Evolutionary conservation across 2,329 filamentous ascomycete genomes (phyloP), one percentile per base, ranked within the genome.

Genomic region (Chrysoporthe puriensis): DNA sequence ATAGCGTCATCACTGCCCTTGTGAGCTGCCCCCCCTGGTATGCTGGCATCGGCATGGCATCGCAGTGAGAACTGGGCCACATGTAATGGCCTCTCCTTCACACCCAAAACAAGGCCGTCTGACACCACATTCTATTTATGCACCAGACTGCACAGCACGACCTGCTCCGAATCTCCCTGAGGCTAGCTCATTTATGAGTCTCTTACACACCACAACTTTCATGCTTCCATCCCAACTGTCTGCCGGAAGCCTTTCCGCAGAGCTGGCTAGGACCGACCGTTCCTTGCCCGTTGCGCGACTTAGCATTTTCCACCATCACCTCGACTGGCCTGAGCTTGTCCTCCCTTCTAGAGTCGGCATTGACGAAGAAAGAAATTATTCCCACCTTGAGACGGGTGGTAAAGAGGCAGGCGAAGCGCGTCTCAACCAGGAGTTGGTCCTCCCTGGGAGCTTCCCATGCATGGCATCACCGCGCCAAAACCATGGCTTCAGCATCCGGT

Each of bases 401-500:
- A 34, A 63, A 42, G 18, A 67, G 62, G 57, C 64, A 64, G 46
- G 66, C 62, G 48, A 62, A 64, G 63, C 67, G 69, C 66, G 54
- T 54, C 64, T 67, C 62, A 64, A 36, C 54, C 62, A 66, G 69
- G 67, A 66, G 57, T 52, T 70, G 69, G 69, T 70, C 62, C 61
- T 66, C 64, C 32, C 59, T 62, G 44, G 61, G 62, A 65, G 52
- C 57, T 52, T 66, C 67, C 57, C 46, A 1, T 68, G 70, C 71
- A 63, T 72, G 74, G 73, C 74, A 72, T 21, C 56, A 58, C 16
- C 69, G 71, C 68, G 69, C 65, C 66, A 69, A 64, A 34, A 72
- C 58, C 21, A 83, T 83, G 82, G 76, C 79, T 54, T 68, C 68
- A 40, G 73, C 72, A 54, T 68, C 76, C 50, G 74, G 72, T 57